Percentiles rank a stretch among this genome's conserved stretches.
These are phyloP conservation scores for Paramecium pentaurelia DNA, from an alignment of 73 alveolate genomes.

Conservation along the genomic window DNA sequence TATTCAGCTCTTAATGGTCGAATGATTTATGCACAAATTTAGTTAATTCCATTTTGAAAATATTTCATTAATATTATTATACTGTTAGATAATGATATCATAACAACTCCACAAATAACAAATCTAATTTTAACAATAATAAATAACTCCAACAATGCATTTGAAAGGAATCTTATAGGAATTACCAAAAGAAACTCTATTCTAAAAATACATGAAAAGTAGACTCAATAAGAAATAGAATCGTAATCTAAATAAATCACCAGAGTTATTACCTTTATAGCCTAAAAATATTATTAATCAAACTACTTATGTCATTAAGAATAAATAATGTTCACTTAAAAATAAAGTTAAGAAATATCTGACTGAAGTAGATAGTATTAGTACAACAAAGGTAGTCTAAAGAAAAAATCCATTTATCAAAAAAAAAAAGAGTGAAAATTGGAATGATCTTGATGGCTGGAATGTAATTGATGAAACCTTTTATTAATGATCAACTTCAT, in stretches of 20 bases:
- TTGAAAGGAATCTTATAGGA: background rate
- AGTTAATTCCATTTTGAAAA: constrained; percentile 13
- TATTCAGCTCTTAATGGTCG: background rate
- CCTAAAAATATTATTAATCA: background rate
- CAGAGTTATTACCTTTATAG: background rate
- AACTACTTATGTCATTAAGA: background rate
- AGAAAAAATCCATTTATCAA: background rate
- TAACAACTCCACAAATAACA: background rate
- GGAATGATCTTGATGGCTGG: constrained; percentile 28
- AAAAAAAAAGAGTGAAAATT: background rate
- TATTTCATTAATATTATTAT: constrained; percentile 2
- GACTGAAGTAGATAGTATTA: background rate
- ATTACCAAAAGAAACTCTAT: background rate
- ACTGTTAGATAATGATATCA: constrained; percentile 14
- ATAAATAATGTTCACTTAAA: background rate
- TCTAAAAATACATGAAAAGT: background rate
- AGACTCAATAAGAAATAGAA: background rate
- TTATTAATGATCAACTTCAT: background rate
- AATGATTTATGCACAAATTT: background rate
- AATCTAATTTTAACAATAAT: background rate
- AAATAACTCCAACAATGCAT: background rate
- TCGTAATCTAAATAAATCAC: background rate
- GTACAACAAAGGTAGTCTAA: background rate
- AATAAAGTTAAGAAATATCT: background rate
- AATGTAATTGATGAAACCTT: background rate